phyloP scores from a whole-genome alignment of 202 grass and related monocot genomes.

The Panicum hallii region DNA sequence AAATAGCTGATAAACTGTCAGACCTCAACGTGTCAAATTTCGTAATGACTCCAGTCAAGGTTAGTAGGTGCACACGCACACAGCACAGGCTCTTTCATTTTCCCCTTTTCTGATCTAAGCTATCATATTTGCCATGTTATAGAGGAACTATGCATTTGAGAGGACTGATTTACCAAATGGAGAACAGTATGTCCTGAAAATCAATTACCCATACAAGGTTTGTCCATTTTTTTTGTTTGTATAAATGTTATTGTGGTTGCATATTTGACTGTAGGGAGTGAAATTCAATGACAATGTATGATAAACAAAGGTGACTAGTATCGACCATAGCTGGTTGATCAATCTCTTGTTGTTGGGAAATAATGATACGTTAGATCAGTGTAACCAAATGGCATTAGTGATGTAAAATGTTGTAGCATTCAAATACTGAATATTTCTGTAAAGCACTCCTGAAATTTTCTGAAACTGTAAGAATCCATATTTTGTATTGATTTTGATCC shows the following conservation, averaged over 20 bases:
- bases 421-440: not conserved
- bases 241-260: not conserved
- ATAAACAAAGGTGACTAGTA: not conserved
- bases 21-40: conserved; percentile 91
- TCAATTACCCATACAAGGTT: conserved; percentile 97
- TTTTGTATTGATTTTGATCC: not conserved
- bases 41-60: conserved; percentile 93
- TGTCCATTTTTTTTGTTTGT: conserved; percentile 5
- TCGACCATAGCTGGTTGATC: not conserved
- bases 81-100: not conserved
- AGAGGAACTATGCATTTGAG: conserved; percentile 99
- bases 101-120: conserved; percentile 24
- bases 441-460: not conserved
- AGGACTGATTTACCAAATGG: conserved; percentile 77
- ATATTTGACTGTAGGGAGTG: conserved; percentile 16
- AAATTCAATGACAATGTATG: not conserved
- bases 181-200: conserved; percentile 97
- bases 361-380: not conserved
- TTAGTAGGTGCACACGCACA: conserved; percentile 40
- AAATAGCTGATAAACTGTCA: conserved; percentile 84
- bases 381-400: not conserved
- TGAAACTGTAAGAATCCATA: not conserved
- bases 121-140: conserved; percentile 45
- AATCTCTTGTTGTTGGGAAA: not conserved
- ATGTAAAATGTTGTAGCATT: conserved; percentile 5